Base-by-base conservation (phyloP, 2,329 filamentous ascomycete species). In the Microdochium paspali region DNA sequence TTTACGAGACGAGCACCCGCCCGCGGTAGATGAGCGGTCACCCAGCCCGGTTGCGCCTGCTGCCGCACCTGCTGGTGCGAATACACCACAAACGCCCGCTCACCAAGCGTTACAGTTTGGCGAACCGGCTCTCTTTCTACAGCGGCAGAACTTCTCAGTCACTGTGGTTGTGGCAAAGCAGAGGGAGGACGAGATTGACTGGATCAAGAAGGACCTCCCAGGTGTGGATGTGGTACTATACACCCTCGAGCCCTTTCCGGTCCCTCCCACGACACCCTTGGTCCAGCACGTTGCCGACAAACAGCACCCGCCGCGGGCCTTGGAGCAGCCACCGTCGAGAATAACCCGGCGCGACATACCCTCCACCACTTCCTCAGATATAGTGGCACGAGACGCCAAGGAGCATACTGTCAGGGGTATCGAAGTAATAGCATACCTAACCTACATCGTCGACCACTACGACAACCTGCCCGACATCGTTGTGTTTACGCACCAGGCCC, bases 401-500 rank as follows among this genome's bases (percentile, higher is more conserved):
- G 35, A 40, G 18, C 20, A 40, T 12, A 70, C 70, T 55, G 80
- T 82, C 52, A 80, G 81, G 57, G 76, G 77, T 23, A 70, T 77
- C 50, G 77, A 80, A 61, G 73, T 73, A n/a, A 79, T 80, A 68
- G 64, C 70, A n/a, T 81, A 80, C 56, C 63, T 82, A 44, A 74
- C 73, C 44, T 82, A 78, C 60, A 74, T 83, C 51, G 78, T 83
- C 57, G 77, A 83, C 52, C 69, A 80, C 57, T 84, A 83, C 60
- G 65, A 80, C 40, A 61, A 71, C 12, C 68, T 83, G 2, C 70
- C 77, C 2, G 79, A 83, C 53, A 69, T 77, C 23, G 64, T 71
- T 25, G 70, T 79, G 44, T 81, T 81, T 59, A 73, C 79, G 65
- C 77, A 80, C 58, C 68, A 76, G 21, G 71, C 76, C 69, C 5